phyloP scores from a whole-genome alignment of 75 land plant genomes.

The Pinus albicaulis region DNA sequence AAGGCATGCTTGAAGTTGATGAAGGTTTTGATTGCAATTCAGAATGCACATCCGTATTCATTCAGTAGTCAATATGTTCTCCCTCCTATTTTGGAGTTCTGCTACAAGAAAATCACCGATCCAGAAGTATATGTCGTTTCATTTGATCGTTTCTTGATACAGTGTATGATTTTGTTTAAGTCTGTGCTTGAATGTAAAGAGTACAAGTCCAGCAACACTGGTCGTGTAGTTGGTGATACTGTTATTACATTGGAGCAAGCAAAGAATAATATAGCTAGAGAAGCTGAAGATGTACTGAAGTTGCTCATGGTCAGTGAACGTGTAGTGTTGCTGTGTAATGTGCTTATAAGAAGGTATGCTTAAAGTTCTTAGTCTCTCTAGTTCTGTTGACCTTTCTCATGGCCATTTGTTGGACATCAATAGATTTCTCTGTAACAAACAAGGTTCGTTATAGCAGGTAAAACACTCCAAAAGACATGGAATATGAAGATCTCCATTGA shows the following conservation, averaged over 20 bases:
- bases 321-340: conserved; percentile 70
- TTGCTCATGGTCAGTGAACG: conserved; percentile 74
- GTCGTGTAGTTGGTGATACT: conserved; percentile 74
- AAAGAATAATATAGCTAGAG: conserved; percentile 65
- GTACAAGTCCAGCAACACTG: conserved; percentile 68
- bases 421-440: too few species aligned
- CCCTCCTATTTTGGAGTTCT: conserved; percentile 77
- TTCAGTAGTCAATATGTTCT: conserved; percentile 76
- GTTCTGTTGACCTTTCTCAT: too few species aligned
- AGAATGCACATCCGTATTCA: conserved; percentile 89
- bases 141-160: conserved; percentile 85
- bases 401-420: too few species aligned
- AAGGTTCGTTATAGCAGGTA: too few species aligned
- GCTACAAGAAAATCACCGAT: conserved; percentile 69
- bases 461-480: too few species aligned
- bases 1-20: conserved; percentile 85
- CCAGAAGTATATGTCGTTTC: conserved; percentile 49
- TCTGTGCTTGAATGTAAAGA: conserved; percentile 81
- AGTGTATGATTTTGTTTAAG: conserved; percentile 88
- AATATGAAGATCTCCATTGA: too few species aligned
- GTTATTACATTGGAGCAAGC: conserved; percentile 53
- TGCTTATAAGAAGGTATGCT: conserved; percentile 83
- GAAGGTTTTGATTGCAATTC: conserved; percentile 74
- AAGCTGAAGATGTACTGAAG: conserved; percentile 53
- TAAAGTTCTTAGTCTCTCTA: too few species aligned